A percentile compares a stretch with the other conserved stretches of the same genome.
Conservation (phyloP, 495 filamentous ascomycete species). For the Penicillium parvum region DNA sequence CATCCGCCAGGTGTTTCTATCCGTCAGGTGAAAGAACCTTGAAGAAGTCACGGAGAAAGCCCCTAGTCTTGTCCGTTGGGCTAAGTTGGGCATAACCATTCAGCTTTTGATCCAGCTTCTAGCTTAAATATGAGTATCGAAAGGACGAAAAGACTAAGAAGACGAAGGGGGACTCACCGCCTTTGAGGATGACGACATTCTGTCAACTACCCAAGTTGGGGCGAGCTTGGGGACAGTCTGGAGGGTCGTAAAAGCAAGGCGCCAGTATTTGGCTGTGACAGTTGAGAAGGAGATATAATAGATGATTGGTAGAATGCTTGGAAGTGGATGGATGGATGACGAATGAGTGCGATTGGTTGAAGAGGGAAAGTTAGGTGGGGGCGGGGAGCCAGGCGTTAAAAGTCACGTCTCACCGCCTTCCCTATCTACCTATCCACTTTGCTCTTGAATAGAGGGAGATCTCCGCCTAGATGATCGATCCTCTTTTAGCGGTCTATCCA, state of each 20-base stretch:
- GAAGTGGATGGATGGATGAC: constrained; percentile 2
- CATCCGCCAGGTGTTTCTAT: constrained; percentile 6
- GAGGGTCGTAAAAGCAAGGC: constrained; percentile 4
- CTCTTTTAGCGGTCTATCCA: too few species aligned
- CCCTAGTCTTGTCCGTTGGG: constrained; percentile 8
- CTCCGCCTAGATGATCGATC: too few species aligned
- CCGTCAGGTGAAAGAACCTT: constrained; percentile 6
- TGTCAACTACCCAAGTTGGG: constrained; percentile 5
- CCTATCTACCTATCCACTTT: too few species aligned
- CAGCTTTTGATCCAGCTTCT: constrained; percentile 13
- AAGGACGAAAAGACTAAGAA: constrained; percentile 6
- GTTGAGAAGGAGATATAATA: constrained; percentile 7
- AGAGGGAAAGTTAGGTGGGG: constrained; percentile 7
- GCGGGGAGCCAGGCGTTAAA: too few species aligned
- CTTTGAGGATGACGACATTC: constrained; percentile 9
- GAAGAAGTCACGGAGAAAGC: constrained; percentile 7
- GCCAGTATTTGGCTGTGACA: constrained; percentile 3
- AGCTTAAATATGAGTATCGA: constrained; percentile 9
- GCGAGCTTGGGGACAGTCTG: constrained; percentile 2
- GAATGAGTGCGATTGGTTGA: constrained; percentile 9
- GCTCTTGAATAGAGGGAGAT: too few species aligned
- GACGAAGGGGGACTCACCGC: constrained; percentile 2
- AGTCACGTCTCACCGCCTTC: constrained; percentile 4
- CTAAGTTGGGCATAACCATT: constrained; percentile 3
- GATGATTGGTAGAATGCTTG: constrained; percentile 1